Conservation (phyloP, 2,329 filamentous ascomycete genomes). For the Phialophora tarda region DNA sequence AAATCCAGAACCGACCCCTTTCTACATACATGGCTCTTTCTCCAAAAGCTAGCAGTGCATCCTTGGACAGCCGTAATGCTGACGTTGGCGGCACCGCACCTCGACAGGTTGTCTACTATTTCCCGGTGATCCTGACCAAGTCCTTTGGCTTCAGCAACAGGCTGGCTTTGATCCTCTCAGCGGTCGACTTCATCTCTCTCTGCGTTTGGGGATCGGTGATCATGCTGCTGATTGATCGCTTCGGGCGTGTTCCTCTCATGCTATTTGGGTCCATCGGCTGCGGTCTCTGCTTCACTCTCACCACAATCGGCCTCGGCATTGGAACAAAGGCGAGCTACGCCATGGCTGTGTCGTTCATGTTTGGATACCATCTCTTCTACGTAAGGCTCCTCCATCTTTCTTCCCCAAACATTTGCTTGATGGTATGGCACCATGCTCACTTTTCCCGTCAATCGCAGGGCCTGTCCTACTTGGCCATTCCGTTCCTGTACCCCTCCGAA, state of each 20-base stretch:
- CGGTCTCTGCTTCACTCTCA: slow-evolving; percentile 43
- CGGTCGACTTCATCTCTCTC: slow-evolving; percentile 11
- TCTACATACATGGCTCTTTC: slow-evolving; percentile 42
- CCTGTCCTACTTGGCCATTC: slow-evolving; percentile 24
- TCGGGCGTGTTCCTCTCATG: slow-evolving; percentile 50
- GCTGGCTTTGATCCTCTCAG: slow-evolving; percentile 11
- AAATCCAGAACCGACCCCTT: slow-evolving; percentile 44
- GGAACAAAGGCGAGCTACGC: slow-evolving; percentile 12
- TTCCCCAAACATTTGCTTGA: slow-evolving; percentile 29
- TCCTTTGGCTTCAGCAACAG: slow-evolving; percentile 19
- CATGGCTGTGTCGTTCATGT: slow-evolving; percentile 45
- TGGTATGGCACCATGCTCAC: not conserved
- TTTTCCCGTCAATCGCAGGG: slow-evolving; percentile 1
- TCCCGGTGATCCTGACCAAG: slow-evolving; percentile 12
- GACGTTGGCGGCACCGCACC: slow-evolving; percentile 47
- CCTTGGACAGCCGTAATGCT: slow-evolving; percentile 35
- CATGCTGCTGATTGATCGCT: slow-evolving; percentile 55
- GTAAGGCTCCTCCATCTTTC: slow-evolving; percentile 42
- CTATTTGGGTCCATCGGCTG: slow-evolving; percentile 7
- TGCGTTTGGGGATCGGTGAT: slow-evolving; percentile 14
- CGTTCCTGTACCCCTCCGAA: slow-evolving; percentile 43
- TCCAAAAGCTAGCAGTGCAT: slow-evolving; percentile 45
- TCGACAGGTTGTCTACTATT: slow-evolving; percentile 9
- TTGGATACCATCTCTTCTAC: slow-evolving; percentile 13
- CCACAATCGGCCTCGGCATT: slow-evolving; percentile 44